Evolutionary conservation across 78 protist genomes (phyloP).

Genomic region (Chrysochromulina parva): DNA sequence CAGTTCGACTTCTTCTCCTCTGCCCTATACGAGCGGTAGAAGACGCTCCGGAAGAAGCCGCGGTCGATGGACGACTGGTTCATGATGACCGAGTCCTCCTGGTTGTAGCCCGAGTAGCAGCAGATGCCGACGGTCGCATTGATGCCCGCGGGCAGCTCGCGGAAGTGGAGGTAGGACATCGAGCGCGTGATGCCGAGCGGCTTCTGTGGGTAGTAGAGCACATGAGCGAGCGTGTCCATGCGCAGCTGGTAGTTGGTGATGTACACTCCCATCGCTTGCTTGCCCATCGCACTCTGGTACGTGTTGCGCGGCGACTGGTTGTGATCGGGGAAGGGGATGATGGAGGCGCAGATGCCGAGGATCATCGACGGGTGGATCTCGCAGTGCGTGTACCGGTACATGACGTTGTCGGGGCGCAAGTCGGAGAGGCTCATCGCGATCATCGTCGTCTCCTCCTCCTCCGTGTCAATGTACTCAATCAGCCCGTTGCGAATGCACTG

Average conservation of each 20-base stretch:
- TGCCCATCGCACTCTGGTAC: slow-evolving; percentile 99
- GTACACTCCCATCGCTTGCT: slow-evolving; percentile 95
- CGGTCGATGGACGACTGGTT: slow-evolving; percentile 97
- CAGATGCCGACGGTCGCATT: slow-evolving; percentile 97
- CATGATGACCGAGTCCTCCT: slow-evolving; percentile 99
- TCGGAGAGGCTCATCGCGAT: slow-evolving; percentile 81
- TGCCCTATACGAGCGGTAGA: slow-evolving; percentile 80
- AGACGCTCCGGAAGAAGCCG: slow-evolving; percentile 96
- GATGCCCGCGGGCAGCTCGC: slow-evolving; percentile 98
- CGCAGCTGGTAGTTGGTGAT: slow-evolving; percentile 94
- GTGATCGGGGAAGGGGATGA: slow-evolving; percentile 99
- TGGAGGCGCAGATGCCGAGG: slow-evolving; percentile 97
- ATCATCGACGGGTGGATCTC: slow-evolving; percentile 99
- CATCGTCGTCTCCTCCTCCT: slow-evolving; percentile 95
- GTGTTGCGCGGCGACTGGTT: slow-evolving; percentile 99
- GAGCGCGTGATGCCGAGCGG: slow-evolving; percentile 97
- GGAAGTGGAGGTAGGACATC: slow-evolving; percentile 93
- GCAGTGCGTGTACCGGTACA: slow-evolving; percentile 92
- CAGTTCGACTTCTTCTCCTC: slow-evolving; percentile 56
- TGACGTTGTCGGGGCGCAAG: slow-evolving; percentile 30
- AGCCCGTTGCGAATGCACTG: slow-evolving; percentile 74
- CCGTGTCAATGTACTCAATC: slow-evolving; percentile 94
- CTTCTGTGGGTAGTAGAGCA: slow-evolving; percentile 98
- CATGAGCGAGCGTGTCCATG: slow-evolving; percentile 98
- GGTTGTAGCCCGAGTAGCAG: slow-evolving; percentile 99